Evolutionary conservation across 78 protist genomes (phyloP), one percentile per base, ranked within the genome.

Genomic region (Salpingoeca rosetta): DNA sequence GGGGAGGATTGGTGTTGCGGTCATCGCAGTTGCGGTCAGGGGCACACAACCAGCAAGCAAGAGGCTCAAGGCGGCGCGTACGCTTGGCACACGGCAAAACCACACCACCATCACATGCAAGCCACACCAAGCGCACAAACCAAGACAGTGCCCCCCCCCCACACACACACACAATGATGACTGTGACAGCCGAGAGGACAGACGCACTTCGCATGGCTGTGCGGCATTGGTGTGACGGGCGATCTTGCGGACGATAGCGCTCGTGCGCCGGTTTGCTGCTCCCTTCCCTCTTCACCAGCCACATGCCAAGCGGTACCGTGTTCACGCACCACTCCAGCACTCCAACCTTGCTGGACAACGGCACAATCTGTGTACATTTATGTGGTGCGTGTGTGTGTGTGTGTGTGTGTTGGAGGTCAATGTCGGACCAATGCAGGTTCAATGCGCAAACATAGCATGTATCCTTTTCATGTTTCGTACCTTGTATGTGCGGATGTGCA

Each of bases 291-390:
- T 84, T 78, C 17, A 75, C 44, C 43, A 94, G 87, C 39, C 75
- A 92, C 10, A 75, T 83, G 12, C 87, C 86, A 11, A 93, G 11
- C 38, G 96, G 79, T 1, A 56, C 7, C 28, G 97, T 92, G 80
- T 78, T 3, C 3, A 3, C 17, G n/a, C 92, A 94, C 93, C 91
- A 94, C 44, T 92, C 94, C 0, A 96, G 75, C 26, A 96, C 56
- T 0, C 98, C 98, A 0, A 82, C 0, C 31, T 22, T 39, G 38
- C 93, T 96, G 31, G 95, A 1, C 38, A 94, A 80, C 7, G 98
- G 95, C 3, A 96, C 91, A 28, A 92, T 17, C 65, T 51, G 65
- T 17, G 31, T 7, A 17, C 65, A 51, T 22, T 51, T 51, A 17
- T 17, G 7, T 17, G 17, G 91, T 24, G 41, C 76, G 77, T 94